A percentile compares a stretch with the other conserved stretches of the same genome.
These are phyloP conservation scores for Chaetomium cochliodes DNA, from an alignment of 495 filamentous ascomycete species.

Conservation along the genomic window DNA sequence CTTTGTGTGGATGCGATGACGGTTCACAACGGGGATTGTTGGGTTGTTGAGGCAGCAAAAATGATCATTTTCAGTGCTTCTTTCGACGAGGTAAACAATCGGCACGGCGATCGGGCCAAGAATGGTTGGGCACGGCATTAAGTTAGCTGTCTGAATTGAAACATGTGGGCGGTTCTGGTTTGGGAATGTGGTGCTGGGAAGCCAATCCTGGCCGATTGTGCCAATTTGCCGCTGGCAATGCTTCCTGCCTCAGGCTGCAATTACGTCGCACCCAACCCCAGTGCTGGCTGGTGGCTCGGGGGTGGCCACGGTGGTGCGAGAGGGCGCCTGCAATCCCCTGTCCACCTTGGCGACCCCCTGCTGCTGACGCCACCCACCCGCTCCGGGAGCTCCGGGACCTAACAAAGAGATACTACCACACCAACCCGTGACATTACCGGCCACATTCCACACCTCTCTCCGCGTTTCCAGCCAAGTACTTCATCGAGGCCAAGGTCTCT, in stretches of 20 bases:
- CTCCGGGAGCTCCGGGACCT: constrained; percentile 10
- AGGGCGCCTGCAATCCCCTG: not conserved
- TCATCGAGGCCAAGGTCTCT: not conserved
- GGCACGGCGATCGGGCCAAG: not conserved
- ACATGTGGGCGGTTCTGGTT: constrained; percentile 2
- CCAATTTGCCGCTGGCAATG: not conserved
- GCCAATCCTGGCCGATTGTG: not conserved
- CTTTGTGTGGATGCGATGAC: constrained; percentile 4
- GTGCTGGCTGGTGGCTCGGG: no score
- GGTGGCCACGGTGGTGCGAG: no score
- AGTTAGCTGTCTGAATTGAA: not conserved
- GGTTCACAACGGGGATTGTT: not conserved
- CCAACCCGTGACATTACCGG: not conserved
- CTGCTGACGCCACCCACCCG: constrained; percentile 13
- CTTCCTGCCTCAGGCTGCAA: constrained; percentile 1
- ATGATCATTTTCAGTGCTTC: not conserved
- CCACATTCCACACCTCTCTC: constrained; percentile 1
- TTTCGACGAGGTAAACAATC: not conserved
- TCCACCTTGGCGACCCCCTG: not conserved
- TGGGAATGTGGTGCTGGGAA: constrained; percentile 1
- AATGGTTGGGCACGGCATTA: not conserved
- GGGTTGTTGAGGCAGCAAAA: not conserved
- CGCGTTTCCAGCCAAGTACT: constrained; percentile 2
- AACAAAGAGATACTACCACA: constrained; percentile 3
- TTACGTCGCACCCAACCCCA: no score